Evolutionary conservation across 2,329 filamentous ascomycete species (phyloP).

Genomic region (Sporothrix brasiliensis): DNA sequence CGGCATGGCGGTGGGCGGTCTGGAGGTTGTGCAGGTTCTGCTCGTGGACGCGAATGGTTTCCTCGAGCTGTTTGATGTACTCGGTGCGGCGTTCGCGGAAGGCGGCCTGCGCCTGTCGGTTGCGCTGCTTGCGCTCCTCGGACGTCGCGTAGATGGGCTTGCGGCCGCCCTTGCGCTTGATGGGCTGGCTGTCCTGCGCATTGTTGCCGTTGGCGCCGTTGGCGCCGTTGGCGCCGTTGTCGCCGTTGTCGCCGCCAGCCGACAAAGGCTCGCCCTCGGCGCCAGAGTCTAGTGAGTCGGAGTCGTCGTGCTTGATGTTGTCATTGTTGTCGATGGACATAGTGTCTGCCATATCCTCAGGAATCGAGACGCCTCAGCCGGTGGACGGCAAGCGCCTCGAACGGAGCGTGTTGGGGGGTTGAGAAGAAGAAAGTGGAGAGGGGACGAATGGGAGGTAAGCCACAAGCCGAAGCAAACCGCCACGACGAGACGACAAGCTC

Average conservation of each 20-base stretch:
- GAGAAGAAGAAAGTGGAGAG: constrained; percentile 19
- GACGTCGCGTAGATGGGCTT: constrained; percentile 99
- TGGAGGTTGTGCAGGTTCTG: constrained; percentile 90
- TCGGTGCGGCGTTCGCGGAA: constrained; percentile 96
- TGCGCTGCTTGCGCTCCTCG: constrained; percentile 96
- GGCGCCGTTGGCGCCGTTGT: constrained; percentile 39
- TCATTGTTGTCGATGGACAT: constrained; percentile 69
- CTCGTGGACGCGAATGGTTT: constrained; percentile 96
- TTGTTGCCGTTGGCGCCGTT: constrained; percentile 42
- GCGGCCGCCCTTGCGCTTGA: constrained; percentile 95
- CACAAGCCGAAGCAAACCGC: constrained; percentile 1
- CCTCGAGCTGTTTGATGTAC: constrained; percentile 98
- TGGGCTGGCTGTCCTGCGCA: constrained; percentile 62
- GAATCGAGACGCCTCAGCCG: constrained; percentile 46
- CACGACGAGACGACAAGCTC: not conserved
- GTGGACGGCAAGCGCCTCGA: constrained; percentile 48
- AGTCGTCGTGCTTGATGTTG: constrained; percentile 60
- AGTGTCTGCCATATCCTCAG: constrained; percentile 63
- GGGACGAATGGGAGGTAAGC: constrained; percentile 1
- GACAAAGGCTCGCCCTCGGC: constrained; percentile 58
- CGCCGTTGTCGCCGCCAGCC: constrained; percentile 41
- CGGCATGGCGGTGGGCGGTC: constrained; percentile 88
- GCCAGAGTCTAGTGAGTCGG: constrained; percentile 64
- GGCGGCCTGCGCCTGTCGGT: constrained; percentile 93
- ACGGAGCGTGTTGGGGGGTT: constrained; percentile 29